A percentile compares a stretch with the other conserved stretches of the same genome.
Conservation (phyloP, 331 rosid species). For the Erythrophleum ivorense region DNA sequence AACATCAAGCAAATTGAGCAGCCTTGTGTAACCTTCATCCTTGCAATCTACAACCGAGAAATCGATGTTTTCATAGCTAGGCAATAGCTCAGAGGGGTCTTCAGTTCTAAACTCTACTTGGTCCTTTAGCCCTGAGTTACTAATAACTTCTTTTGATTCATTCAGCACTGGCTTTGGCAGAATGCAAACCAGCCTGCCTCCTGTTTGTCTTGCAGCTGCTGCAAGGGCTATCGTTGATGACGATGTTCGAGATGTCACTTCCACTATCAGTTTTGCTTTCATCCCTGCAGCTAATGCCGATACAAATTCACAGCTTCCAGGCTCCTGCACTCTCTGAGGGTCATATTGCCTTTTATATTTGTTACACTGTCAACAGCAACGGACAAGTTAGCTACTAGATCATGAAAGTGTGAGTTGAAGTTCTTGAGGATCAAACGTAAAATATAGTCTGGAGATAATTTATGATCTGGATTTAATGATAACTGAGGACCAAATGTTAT, state of each 20-base stretch:
- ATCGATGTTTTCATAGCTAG: slow-evolving; percentile 59
- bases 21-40: slow-evolving; percentile 44
- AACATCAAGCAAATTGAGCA: slow-evolving; percentile 56
- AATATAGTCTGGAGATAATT: neutral
- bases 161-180: slow-evolving; percentile 58
- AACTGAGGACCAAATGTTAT: neutral
- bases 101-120: slow-evolving; percentile 65
- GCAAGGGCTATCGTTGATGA: slow-evolving; percentile 74
- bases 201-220: slow-evolving; percentile 68
- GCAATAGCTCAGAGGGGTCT: slow-evolving; percentile 56
- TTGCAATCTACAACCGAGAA: slow-evolving; percentile 67
- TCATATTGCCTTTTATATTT: slow-evolving; percentile 41
- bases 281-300: slow-evolving; percentile 79
- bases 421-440: neutral
- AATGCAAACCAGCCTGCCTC: slow-evolving; percentile 66
- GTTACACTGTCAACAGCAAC: slow-evolving; percentile 48
- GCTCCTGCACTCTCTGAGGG: slow-evolving; percentile 56
- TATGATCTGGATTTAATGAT: neutral
- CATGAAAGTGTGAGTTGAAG: neutral
- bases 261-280: slow-evolving; percentile 71
- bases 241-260: slow-evolving; percentile 59
- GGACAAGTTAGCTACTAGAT: slow-evolving; percentile 6
- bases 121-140: slow-evolving; percentile 57
- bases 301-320: slow-evolving; percentile 66
- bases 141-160: slow-evolving; percentile 54